Evolutionary conservation across 768 basidiomycete genomes (phyloP).

Genomic region (Pleurotus djamor): DNA sequence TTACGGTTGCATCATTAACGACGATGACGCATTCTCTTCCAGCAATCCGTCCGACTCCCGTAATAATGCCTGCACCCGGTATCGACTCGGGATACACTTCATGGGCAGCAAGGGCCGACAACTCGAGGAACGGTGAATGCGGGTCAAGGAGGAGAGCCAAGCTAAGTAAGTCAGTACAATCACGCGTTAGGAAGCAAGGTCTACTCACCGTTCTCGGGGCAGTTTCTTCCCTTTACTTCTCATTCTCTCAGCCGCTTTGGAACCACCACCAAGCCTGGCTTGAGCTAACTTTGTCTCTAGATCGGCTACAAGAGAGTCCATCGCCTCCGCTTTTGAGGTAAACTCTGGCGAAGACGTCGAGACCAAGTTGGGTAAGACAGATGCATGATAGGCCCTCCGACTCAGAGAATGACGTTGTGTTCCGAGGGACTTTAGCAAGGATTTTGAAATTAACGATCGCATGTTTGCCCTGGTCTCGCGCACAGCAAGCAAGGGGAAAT

Average conservation of each 20-base stretch:
- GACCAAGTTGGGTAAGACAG: slow-evolving; percentile 69
- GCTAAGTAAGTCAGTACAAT: slow-evolving; percentile 30
- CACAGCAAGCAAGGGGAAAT: background rate
- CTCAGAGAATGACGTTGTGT: background rate
- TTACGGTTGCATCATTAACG: slow-evolving; percentile 93
- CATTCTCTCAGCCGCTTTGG: slow-evolving; percentile 75
- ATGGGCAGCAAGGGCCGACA: slow-evolving; percentile 84
- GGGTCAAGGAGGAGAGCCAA: slow-evolving; percentile 78
- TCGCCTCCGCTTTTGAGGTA: slow-evolving; percentile 56
- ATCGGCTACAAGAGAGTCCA: slow-evolving; percentile 69
- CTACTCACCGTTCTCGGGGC: slow-evolving; percentile 74
- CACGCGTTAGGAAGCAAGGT: too few species aligned
- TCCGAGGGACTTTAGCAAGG: slow-evolving; percentile 10
- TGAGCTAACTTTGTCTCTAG: slow-evolving; percentile 56
- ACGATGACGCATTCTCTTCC: slow-evolving; percentile 86
- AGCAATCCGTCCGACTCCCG: slow-evolving; percentile 77
- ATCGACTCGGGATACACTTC: slow-evolving; percentile 81
- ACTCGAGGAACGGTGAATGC: slow-evolving; percentile 85
- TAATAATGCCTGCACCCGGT: slow-evolving; percentile 89
- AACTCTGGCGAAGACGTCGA: slow-evolving; percentile 75
- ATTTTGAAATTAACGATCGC: slow-evolving; percentile 16
- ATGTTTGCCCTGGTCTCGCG: slow-evolving; percentile 4
- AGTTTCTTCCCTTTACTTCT: slow-evolving; percentile 76
- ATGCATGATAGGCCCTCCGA: slow-evolving; percentile 59
- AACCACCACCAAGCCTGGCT: slow-evolving; percentile 71